phyloP scores from a whole-genome alignment of 352 stramenopile species.

The Globisporangium paroecandrum region DNA sequence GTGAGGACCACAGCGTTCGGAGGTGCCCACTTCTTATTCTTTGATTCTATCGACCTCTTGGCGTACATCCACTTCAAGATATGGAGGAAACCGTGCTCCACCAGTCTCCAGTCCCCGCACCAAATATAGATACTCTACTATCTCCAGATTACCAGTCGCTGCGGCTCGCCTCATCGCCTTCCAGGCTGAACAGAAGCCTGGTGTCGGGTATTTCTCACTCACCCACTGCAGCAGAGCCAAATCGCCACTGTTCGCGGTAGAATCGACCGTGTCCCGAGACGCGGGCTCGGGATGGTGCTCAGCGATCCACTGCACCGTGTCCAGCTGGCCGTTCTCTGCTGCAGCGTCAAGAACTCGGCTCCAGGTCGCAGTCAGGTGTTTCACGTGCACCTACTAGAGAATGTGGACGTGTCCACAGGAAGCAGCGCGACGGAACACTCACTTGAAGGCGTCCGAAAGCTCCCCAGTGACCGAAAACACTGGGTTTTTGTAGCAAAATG shows the following conservation, averaged over 20 bases:
- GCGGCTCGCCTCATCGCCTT: slow-evolving; percentile 9
- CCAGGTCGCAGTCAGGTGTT: slow-evolving; percentile 41
- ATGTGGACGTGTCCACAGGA: slow-evolving; percentile 42
- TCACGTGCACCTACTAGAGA: slow-evolving; percentile 47
- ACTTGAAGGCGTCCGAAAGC: not conserved
- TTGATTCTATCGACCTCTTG: not conserved
- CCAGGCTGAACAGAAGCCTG: not conserved
- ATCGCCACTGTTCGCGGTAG: not conserved
- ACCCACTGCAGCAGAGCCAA: not conserved
- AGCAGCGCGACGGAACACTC: slow-evolving; percentile 52
- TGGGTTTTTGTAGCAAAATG: slow-evolving; percentile 1
- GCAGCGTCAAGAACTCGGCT: slow-evolving; percentile 50
- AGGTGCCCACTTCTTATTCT: not conserved
- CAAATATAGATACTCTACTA: slow-evolving; percentile 4
- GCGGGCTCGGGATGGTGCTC: slow-evolving; percentile 20
- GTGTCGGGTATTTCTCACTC: not conserved
- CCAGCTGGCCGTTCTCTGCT: slow-evolving; percentile 41
- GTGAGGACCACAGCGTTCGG: slow-evolving; percentile 1
- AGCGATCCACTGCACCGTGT: slow-evolving; percentile 48
- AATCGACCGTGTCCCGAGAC: not conserved
- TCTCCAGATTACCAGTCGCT: not conserved
- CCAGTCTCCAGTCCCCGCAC: slow-evolving; percentile 6
- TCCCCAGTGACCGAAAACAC: not conserved
- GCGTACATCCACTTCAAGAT: slow-evolving; percentile 17
- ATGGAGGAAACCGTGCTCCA: slow-evolving; percentile 7